Conservation (phyloP, 768 basidiomycete species). For the Plicaturopsis crispa region DNA sequence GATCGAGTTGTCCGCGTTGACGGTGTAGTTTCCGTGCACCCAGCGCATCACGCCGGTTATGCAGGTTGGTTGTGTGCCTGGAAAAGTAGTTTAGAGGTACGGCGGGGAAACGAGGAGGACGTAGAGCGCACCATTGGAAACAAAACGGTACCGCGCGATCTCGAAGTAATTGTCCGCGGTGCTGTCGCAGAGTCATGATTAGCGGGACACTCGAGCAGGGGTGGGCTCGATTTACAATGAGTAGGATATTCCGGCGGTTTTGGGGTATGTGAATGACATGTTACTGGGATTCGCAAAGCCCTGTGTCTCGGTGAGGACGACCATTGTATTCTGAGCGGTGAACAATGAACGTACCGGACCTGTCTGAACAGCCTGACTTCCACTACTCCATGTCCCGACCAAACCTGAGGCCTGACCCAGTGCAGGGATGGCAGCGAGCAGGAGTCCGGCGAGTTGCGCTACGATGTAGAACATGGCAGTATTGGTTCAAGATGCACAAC, state of each 20-base stretch:
- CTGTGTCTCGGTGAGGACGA: constrained; percentile 28
- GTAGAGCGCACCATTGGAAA: constrained; percentile 72
- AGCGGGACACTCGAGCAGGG: neutral
- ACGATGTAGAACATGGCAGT: too few relatives aligned
- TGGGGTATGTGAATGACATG: constrained; percentile 68
- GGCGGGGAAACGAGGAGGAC: neutral
- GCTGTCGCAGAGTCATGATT: constrained; percentile 26
- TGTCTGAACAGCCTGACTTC: constrained; percentile 69
- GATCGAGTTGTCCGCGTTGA: constrained; percentile 76
- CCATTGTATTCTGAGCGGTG: neutral
- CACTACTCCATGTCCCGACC: constrained; percentile 82
- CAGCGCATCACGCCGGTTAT: constrained; percentile 85
- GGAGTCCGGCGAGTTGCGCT: too few relatives aligned
- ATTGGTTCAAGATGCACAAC: too few relatives aligned
- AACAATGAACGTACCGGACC: constrained; percentile 58
- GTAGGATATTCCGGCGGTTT: neutral
- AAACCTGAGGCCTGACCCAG: constrained; percentile 66
- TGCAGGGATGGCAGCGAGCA: too few relatives aligned
- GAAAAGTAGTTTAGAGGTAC: neutral
- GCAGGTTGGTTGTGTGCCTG: constrained; percentile 80
- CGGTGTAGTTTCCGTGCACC: constrained; percentile 75
- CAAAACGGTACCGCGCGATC: constrained; percentile 85
- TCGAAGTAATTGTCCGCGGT: constrained; percentile 76
- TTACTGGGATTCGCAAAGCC: constrained; percentile 82
- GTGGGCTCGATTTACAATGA: neutral